Percentiles rank a stretch among this genome's conserved stretches.
These are phyloP conservation scores for Ophiostoma populinum DNA, from an alignment of 2,329 filamentous ascomycete species.

Conservation along the genomic window DNA sequence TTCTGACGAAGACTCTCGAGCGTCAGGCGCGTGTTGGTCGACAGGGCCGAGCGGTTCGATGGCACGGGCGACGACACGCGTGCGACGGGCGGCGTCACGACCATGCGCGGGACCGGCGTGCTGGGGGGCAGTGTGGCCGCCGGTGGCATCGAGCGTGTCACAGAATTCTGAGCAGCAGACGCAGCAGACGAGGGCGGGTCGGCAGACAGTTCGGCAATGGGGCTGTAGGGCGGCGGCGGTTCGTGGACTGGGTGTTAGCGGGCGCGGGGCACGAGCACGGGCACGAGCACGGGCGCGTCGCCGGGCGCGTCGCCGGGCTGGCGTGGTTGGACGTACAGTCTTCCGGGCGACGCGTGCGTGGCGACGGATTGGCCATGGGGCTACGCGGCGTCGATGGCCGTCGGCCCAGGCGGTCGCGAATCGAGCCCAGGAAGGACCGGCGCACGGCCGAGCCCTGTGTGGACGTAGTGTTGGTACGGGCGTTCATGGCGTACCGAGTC, in stretches of 20 bases:
- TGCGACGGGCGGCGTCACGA: too few relatives aligned
- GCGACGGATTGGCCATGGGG: constrained; percentile 11
- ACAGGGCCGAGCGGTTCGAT: constrained; percentile 10
- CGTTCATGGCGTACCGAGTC: too few relatives aligned
- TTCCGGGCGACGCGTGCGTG: constrained; percentile 11
- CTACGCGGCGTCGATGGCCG: constrained; percentile 4
- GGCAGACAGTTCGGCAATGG: constrained; percentile 4
- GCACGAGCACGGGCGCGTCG: neutral
- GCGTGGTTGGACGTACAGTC: constrained; percentile 3
- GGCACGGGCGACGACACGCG: constrained; percentile 13
- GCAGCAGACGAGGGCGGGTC: neutral
- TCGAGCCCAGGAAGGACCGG: constrained; percentile 5
- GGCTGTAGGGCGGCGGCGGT: constrained; percentile 19
- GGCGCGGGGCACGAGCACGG: too few relatives aligned
- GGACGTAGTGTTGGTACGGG: too few relatives aligned
- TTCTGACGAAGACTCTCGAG: constrained; percentile 19
- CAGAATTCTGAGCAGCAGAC: constrained; percentile 7
- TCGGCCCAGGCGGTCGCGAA: constrained; percentile 2
- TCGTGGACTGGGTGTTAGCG: constrained; percentile 13
- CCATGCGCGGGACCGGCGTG: too few relatives aligned
- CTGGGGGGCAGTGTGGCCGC: too few relatives aligned
- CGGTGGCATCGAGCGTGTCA: too few relatives aligned
- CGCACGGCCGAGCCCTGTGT: too few relatives aligned
- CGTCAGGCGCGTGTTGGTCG: constrained; percentile 3
- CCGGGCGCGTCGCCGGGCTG: neutral